Percentiles rank a stretch among this genome's conserved stretches.
Evolutionary conservation across 805 yeast genomes (phyloP).

Genomic region (Tetrapisispora pingtungensis): DNA sequence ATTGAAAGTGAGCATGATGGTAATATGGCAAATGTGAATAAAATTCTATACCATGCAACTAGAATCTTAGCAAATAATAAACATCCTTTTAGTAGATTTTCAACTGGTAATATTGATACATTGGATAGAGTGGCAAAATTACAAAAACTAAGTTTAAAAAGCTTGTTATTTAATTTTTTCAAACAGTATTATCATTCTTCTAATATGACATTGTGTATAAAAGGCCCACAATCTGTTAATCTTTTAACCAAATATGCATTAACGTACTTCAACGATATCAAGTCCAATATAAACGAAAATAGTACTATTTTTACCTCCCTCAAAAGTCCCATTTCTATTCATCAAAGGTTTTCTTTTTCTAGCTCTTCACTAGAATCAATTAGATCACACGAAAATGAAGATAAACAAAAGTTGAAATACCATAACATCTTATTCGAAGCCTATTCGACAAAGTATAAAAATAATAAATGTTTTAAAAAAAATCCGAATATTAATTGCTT

Average conservation of each 20-base stretch:
- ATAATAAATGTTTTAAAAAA: conserved; percentile 18
- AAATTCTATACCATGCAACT: conserved; percentile 49
- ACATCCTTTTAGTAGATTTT: conserved; percentile 52
- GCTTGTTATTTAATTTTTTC: conserved; percentile 33
- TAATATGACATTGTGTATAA: conserved; percentile 48
- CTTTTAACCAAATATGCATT: conserved; percentile 43
- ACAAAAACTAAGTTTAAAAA: conserved; percentile 30
- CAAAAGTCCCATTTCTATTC: conserved; percentile 1
- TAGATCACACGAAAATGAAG: neutral
- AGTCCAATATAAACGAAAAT: neutral
- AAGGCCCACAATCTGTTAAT: conserved; percentile 59
- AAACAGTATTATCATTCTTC: conserved; percentile 34
- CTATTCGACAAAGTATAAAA: conserved; percentile 12
- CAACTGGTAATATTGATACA: conserved; percentile 55
- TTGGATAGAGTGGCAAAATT: conserved; percentile 30
- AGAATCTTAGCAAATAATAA: conserved; percentile 37
- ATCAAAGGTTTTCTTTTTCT: neutral
- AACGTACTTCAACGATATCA: conserved; percentile 33
- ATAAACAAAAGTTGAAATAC: neutral
- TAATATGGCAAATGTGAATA: conserved; percentile 37
- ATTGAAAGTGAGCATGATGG: conserved; percentile 57
- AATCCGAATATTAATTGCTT: conserved; percentile 24
- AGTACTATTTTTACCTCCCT: conserved; percentile 4
- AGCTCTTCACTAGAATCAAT: neutral
- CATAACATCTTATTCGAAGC: conserved; percentile 18